Evolutionary conservation across 257 asterid species (phyloP).

Genomic region (Jacaranda copaia): DNA sequence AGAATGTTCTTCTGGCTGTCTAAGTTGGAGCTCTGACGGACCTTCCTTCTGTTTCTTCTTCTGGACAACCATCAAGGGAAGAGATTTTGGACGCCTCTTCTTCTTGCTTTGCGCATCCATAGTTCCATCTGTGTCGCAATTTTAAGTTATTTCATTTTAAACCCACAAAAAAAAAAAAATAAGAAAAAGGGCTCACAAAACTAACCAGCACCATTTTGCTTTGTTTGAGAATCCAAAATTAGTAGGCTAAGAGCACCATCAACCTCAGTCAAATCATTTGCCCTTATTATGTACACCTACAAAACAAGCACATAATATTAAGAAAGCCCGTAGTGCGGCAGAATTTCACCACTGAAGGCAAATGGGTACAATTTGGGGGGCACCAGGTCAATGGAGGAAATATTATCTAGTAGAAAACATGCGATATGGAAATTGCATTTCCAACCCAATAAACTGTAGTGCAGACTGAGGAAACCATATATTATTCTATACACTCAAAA

Average conservation of each 20-base stretch:
- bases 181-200: conserved; percentile 30
- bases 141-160: conserved; percentile 21
- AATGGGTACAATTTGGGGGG: conserved; percentile 5
- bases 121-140: conserved; percentile 44
- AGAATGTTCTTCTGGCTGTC: conserved; percentile 57
- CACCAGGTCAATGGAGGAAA: neutral
- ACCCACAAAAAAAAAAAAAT: neutral
- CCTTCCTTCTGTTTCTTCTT: conserved; percentile 49
- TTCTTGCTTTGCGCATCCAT: conserved; percentile 48
- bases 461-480: neutral
- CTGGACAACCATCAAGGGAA: conserved; percentile 55
- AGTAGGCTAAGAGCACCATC: conserved; percentile 94
- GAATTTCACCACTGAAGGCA: neutral
- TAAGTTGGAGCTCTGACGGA: conserved; percentile 34
- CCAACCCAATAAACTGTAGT: neutral
- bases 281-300: conserved; percentile 68
- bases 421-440: conserved; percentile 3
- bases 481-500: neutral
- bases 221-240: conserved; percentile 69
- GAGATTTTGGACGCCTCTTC: conserved; percentile 59
- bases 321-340: neutral
- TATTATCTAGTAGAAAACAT: neutral
- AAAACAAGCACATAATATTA: conserved; percentile 37
- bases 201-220: conserved; percentile 76
- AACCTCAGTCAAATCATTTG: conserved; percentile 78